These are phyloP conservation scores for Baorangia bicolor DNA, from an alignment of 768 basidiomycete genomes.

Conservation along the genomic window DNA sequence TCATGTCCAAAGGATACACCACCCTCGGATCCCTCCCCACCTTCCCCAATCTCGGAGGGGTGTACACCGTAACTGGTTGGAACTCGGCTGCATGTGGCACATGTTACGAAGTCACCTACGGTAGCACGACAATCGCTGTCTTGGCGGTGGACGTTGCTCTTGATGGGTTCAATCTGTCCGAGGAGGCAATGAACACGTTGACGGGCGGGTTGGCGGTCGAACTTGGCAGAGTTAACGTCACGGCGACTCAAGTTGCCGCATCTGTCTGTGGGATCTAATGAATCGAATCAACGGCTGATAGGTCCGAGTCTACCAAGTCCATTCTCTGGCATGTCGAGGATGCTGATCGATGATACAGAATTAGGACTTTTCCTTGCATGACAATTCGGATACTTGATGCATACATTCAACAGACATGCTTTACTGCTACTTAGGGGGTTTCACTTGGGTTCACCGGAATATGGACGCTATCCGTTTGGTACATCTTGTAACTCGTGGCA, in stretches of 20 bases:
- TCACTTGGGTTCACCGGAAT: not conserved
- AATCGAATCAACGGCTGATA: not conserved
- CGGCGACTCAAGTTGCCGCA: conserved; percentile 40
- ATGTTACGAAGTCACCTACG: conserved; percentile 33
- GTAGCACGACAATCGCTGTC: conserved; percentile 13
- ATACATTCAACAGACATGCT: not conserved
- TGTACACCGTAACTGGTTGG: conserved; percentile 31
- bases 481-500: not conserved
- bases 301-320: not conserved
- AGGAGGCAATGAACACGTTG: conserved; percentile 53
- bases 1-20: conserved; percentile 31
- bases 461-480: not conserved
- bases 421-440: not conserved
- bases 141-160: conserved; percentile 30
- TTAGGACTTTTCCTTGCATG: not conserved
- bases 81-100: conserved; percentile 33
- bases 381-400: not conserved
- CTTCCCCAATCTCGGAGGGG: conserved; percentile 36
- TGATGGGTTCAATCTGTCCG: conserved; percentile 47
- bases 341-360: conserved; percentile 2
- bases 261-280: conserved; percentile 45
- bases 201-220: conserved; percentile 47
- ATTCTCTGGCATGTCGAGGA: not conserved
- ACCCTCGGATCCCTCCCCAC: conserved; percentile 33
- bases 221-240: conserved; percentile 49